phyloP scores from a whole-genome alignment of 1,139 yeast species.

The Candida neerlandica region DNA sequence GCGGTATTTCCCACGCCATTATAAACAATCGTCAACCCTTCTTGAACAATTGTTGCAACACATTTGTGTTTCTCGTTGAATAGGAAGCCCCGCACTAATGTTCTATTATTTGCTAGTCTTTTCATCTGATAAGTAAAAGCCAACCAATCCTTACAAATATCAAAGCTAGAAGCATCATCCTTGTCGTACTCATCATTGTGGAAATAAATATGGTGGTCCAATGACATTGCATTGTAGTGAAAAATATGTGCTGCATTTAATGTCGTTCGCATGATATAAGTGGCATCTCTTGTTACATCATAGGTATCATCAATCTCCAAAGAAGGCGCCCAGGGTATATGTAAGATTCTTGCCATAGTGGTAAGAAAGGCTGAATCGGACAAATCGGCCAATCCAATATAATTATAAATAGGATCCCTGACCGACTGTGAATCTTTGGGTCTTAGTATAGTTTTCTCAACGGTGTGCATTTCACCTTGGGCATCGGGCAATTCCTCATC shows the following conservation, averaged over 20 bases:
- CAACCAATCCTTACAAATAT: slow-evolving; percentile 44
- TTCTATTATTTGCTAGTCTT: slow-evolving; percentile 37
- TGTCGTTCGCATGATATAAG: slow-evolving; percentile 32
- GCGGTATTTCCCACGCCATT: slow-evolving; percentile 32
- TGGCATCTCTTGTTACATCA: slow-evolving; percentile 38
- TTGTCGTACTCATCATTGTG: slow-evolving; percentile 31
- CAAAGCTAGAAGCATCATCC: slow-evolving; percentile 27
- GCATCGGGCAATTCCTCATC: slow-evolving; percentile 17
- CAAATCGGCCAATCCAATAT: slow-evolving; percentile 42
- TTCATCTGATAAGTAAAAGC: slow-evolving; percentile 42
- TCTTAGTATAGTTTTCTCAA: slow-evolving; percentile 14
- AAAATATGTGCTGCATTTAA: slow-evolving; percentile 43
- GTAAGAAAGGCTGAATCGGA: slow-evolving; percentile 47
- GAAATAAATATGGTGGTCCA: slow-evolving; percentile 51
- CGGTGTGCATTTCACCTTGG: slow-evolving; percentile 13
- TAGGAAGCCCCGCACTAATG: slow-evolving; percentile 42
- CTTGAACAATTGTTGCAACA: slow-evolving; percentile 48
- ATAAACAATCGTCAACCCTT: slow-evolving; percentile 41
- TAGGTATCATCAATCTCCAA: slow-evolving; percentile 33
- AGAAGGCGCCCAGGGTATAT: slow-evolving; percentile 50
- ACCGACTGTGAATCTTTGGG: slow-evolving; percentile 25
- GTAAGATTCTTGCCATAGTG: slow-evolving; percentile 45
- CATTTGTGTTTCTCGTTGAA: slow-evolving; percentile 36
- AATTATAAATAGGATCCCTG: slow-evolving; percentile 34
- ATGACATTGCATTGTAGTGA: slow-evolving; percentile 52